Evolutionary conservation across 2,329 filamentous ascomycete genomes (phyloP), one percentile per base, ranked within the genome.

Genomic region (Penicillium sclerotiorum): DNA sequence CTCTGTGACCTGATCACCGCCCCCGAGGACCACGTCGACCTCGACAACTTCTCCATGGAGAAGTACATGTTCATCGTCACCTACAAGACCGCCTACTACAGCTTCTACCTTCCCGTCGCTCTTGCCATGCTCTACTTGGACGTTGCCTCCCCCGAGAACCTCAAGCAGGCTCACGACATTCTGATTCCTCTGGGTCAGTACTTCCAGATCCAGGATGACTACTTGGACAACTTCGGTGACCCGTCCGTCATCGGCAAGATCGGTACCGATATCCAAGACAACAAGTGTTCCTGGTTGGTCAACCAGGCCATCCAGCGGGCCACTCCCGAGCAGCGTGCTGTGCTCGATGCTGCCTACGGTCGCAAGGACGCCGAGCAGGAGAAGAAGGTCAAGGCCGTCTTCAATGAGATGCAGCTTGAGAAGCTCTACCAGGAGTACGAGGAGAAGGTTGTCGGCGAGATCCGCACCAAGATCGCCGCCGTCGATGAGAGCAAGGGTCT

Each of bases 41-140:
- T 99, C 57, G 80, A 89, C 81, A 96, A 96, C 80, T 99, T 99
- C 81, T 91, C 86, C 73, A 81, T 96, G 74, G 83, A 92, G 55
- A 99, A 70, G 81, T 96, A 96, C 80, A 86, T 81, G 65, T 99
- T 97, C 81, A 99, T 99, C 68, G 94, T 99, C 77, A 89, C 95
- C 76, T 97, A 95, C 86, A 99, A 99, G 85, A 99, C 94, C 20
- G 92, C 94, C 44, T 99, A 95, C 80, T 99, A 99, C 81, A 95
- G 89, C 68, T 99, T 99, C 82, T 97, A 97, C 78, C 87, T 99
- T 12, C 94, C 94, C 51, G 91, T 99, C 48, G 93, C 91, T 8
- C 83, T 99, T 37, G 90, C 94, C 5, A 81, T 99, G 63, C 80
- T 93, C 79, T 88, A 91, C 75, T 84, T 92, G 60, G 86, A 90